Conservation (phyloP, 495 filamentous ascomycete species). For the Aspergillus campestris region DNA sequence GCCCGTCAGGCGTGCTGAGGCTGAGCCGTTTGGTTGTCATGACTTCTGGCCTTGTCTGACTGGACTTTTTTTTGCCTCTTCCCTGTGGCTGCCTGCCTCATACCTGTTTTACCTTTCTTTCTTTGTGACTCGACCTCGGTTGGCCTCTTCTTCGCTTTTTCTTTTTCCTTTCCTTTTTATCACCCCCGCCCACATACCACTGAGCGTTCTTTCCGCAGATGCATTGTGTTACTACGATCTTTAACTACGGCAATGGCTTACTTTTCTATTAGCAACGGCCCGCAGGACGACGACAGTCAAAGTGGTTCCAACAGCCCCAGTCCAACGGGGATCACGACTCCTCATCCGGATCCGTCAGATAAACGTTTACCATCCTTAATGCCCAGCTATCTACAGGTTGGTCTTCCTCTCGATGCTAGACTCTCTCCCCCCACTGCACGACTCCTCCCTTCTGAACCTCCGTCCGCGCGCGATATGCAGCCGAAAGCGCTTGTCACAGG, state of each 20-base stretch:
- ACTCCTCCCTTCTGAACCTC: slow-evolving; percentile 32
- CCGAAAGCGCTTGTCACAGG: slow-evolving; percentile 10
- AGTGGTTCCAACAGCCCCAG: slow-evolving; percentile 71
- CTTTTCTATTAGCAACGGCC: slow-evolving; percentile 19
- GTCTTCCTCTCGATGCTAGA: slow-evolving; percentile 54
- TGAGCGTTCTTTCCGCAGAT: background rate
- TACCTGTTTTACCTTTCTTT: too few relatives aligned
- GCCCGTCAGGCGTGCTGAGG: background rate
- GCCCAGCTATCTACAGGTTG: slow-evolving; percentile 97
- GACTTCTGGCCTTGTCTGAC: too few relatives aligned
- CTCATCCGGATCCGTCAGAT: slow-evolving; percentile 79
- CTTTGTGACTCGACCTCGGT: too few relatives aligned
- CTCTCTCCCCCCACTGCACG: slow-evolving; percentile 44
- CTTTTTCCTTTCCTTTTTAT: too few relatives aligned
- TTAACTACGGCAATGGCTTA: slow-evolving; percentile 15
- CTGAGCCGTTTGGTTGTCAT: too few relatives aligned
- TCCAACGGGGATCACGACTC: slow-evolving; percentile 77
- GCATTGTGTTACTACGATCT: background rate
- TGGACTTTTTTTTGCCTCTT: too few relatives aligned
- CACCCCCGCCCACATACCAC: too few relatives aligned
- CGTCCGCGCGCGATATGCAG: slow-evolving; percentile 29
- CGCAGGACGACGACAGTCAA: slow-evolving; percentile 60
- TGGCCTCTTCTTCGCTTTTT: too few relatives aligned
- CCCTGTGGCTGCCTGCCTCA: too few relatives aligned
- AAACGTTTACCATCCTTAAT: slow-evolving; percentile 86